Base-by-base conservation (phyloP, 768 basidiomycete species). In the Xerocomellus intermedius region DNA sequence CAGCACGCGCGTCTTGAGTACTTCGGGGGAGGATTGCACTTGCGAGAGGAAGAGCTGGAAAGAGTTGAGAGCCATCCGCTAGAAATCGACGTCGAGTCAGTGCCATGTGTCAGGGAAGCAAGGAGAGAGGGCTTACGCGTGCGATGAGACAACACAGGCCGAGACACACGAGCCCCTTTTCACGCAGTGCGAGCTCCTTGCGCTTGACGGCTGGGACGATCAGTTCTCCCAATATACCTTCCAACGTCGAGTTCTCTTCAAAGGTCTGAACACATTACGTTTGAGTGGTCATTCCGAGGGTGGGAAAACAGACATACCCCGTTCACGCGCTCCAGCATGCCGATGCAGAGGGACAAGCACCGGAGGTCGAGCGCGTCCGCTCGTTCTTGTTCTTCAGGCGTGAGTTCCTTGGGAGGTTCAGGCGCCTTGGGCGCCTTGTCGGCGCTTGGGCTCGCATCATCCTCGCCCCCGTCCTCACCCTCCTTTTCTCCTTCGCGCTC, bases 201-300 rank as follows among this genome's bases (percentile, higher is more conserved):
- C 91, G 83, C 65, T 87, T 86, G 42, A 98, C 91, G 5, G 91
- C 84, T 3, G 96, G 96, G 32, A 97, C 83, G 64, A 98, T 92
- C 17, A 99, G 76, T 62, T 98, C 93, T 10, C 90, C 77, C 69
- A 84, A 66, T 21, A 79, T 70, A 26, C 90, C 88, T 55, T 85
- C 82, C 54, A 89, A 70, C 5, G 82, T 85, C 8, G 86, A 83
- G 65, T 88, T 87, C 55, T 88, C 86, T 58, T 85, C 80, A 49
- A 82, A 81, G 2, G 78, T 80, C 80, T 81, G 51, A 24, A 35
- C 1, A 13, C 5, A 4, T 5, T 24, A 17, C 21, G 1, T 10
- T 0, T 64, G 13, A 66, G 48, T 33, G 10, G 9, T 32, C 7
- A 2, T 28, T 28, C 21, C 9, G 17, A 38, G 2, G 2, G 3